Evolutionary conservation across 306 rosid genomes (phyloP).

Genomic region (Abrus precatorius): DNA sequence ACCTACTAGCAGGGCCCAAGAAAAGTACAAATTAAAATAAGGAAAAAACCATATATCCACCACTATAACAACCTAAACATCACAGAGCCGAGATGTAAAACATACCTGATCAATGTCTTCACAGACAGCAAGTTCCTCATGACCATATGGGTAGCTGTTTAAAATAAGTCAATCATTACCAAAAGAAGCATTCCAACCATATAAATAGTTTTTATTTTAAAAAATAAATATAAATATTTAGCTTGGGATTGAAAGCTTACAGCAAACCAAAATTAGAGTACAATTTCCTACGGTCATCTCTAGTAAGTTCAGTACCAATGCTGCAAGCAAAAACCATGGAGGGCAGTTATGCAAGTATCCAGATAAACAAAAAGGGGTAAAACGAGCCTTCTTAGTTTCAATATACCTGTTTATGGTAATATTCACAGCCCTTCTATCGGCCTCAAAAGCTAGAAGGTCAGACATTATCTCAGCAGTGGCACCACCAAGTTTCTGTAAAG

Average conservation of each 20-base stretch:
- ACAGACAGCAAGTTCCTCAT: constrained; percentile 93
- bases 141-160: constrained; percentile 91
- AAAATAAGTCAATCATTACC: constrained; percentile 39
- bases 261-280: constrained; percentile 95
- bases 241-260: constrained; percentile 62
- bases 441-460: constrained; percentile 96
- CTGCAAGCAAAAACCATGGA: constrained; percentile 58
- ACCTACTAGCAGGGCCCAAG: constrained; percentile 19
- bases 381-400: constrained; percentile 6
- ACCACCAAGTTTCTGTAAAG: constrained; percentile 91
- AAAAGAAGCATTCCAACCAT: constrained; percentile 40
- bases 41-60: constrained; percentile 22
- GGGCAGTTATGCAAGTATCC: constrained; percentile 24
- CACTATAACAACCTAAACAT: constrained; percentile 12
- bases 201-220: neutral
- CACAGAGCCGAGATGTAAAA: constrained; percentile 39
- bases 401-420: constrained; percentile 91
- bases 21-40: constrained; percentile 25
- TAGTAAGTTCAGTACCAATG: constrained; percentile 97
- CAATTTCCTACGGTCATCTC: constrained; percentile 92
- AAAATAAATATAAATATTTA: constrained; percentile 15
- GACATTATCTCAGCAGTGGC: constrained; percentile 98
- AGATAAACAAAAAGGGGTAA: constrained; percentile 5
- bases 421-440: constrained; percentile 99
- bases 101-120: constrained; percentile 98